Base-by-base conservation (phyloP, 345 rosid species). In the Populus tremula region DNA sequence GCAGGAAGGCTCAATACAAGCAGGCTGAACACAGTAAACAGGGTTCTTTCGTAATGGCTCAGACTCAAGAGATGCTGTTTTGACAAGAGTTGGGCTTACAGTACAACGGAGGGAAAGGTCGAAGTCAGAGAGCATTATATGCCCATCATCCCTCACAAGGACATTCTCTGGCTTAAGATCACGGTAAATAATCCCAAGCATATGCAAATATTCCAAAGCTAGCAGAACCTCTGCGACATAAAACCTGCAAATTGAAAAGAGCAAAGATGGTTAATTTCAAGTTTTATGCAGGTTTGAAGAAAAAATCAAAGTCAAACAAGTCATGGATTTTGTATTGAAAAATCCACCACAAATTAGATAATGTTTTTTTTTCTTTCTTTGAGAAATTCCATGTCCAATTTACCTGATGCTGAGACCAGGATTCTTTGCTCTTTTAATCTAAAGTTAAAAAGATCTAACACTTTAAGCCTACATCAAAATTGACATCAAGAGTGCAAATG, bases 151-250 rank as follows among this genome's bases (percentile, higher is more conserved):
- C 79, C 87, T 86, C 31, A 91, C 91, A 64, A 92, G 79, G 36
- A 91, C 95, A 74, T 92, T 93, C 83, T 93, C 98, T 1, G 98
- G 97, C 82, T 92, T 92, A 25, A 91, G 91, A 80, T 92, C 98
- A 72, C 97, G 82, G 85, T 92, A 92, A 53, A 93, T 89, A 74
- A 93, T 89, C 71, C 98, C 98, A 56, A 93, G 93, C 97, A 92
- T 90, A 82, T 93, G 98, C 76, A 93, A 83, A 75, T 93, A 93
- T 85, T 93, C 98, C 87, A 93, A 65, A 53, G 98, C 91, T 12
- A 93, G 91, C 75, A 93, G 92, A 64, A 92, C 93, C 85, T 93
- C 98, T 4, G 98, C 94, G 27, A 89, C 93, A 21, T 93, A 93
- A 74, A 93, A 93, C 76, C 98, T 93, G 87, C 67, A 49, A 36